Percentiles rank a stretch among this genome's conserved stretches.
These are phyloP conservation scores for Trypanosoma congolense DNA, from an alignment of 208 protist species.

Conservation along the genomic window DNA sequence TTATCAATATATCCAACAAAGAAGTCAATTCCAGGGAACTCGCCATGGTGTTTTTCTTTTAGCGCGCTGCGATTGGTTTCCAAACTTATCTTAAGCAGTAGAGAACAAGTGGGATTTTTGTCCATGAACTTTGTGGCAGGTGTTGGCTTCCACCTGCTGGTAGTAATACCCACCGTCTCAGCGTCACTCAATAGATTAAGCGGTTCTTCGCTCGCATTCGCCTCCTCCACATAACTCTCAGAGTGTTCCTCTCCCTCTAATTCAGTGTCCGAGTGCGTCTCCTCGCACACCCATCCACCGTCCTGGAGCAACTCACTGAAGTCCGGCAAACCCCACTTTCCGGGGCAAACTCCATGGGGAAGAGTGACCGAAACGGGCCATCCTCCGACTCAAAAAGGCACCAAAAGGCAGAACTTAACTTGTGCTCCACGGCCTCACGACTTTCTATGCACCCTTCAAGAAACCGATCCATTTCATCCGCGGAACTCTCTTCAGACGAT, in stretches of 20 bases:
- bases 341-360: conserved; percentile 8
- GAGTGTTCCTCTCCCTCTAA: not conserved
- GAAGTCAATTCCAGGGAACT: conserved; percentile 29
- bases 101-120: conserved; percentile 23
- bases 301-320: not conserved
- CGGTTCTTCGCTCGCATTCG: not conserved
- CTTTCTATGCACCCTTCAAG: conserved; percentile 6
- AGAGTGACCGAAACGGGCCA: conserved; percentile 19
- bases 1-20: conserved; percentile 34
- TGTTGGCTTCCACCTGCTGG: conserved; percentile 7
- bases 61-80: conserved; percentile 27
- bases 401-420: conserved; percentile 1
- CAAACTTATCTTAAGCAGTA: conserved; percentile 36
- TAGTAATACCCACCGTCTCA: not conserved
- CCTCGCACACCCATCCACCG: not conserved
- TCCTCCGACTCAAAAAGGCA: conserved; percentile 28
- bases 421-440: not conserved
- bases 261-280: not conserved
- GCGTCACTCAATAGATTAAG: too few relatives aligned
- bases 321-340: not conserved
- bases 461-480: not conserved
- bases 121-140: conserved; percentile 46
- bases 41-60: conserved; percentile 15
- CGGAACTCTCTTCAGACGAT: not conserved
- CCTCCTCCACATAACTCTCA: conserved; percentile 1